These are phyloP conservation scores for Mycena crocata DNA, from an alignment of 768 basidiomycete species.

Conservation along the genomic window DNA sequence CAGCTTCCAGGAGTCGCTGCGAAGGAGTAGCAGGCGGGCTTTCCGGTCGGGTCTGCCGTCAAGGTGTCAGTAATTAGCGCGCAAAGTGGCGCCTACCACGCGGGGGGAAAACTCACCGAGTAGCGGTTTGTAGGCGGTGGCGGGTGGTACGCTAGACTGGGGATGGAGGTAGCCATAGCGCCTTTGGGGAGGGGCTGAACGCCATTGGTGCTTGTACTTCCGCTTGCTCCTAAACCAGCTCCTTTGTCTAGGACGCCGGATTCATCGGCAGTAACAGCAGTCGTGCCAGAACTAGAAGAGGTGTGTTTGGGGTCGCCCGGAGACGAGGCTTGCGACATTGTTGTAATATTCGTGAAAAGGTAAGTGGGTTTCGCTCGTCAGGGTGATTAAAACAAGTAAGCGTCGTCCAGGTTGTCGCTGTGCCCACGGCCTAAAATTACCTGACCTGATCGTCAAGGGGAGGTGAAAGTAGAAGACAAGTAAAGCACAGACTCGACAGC, in stretches of 20 bases:
- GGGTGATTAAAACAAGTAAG: not conserved
- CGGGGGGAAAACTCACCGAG: constrained; percentile 4
- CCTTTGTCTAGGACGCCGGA: not conserved
- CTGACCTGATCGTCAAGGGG: constrained; percentile 5
- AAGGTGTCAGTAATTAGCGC: not conserved
- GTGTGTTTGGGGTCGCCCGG: not conserved
- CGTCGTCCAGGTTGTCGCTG: not conserved
- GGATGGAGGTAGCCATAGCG: constrained; percentile 26
- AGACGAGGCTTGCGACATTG: constrained; percentile 1
- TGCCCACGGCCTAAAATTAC: constrained; percentile 7
- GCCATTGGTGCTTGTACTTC: constrained; percentile 5
- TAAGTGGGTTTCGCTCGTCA: not conserved
- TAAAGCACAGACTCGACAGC: not conserved
- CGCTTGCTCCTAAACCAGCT: not conserved
- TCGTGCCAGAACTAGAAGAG: constrained; percentile 9
- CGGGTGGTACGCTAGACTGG: constrained; percentile 12
- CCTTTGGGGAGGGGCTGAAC: constrained; percentile 29
- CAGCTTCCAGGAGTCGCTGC: constrained; percentile 28
- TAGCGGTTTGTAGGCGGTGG: constrained; percentile 17
- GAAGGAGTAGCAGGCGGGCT: constrained; percentile 31
- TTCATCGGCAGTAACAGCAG: not conserved
- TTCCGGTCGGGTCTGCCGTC: not conserved
- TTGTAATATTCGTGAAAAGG: not conserved
- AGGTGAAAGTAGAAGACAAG: constrained; percentile 8
- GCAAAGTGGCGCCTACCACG: not conserved